phyloP scores from a whole-genome alignment of 164 flowering plant genomes.

The Vitis labrusca region DNA sequence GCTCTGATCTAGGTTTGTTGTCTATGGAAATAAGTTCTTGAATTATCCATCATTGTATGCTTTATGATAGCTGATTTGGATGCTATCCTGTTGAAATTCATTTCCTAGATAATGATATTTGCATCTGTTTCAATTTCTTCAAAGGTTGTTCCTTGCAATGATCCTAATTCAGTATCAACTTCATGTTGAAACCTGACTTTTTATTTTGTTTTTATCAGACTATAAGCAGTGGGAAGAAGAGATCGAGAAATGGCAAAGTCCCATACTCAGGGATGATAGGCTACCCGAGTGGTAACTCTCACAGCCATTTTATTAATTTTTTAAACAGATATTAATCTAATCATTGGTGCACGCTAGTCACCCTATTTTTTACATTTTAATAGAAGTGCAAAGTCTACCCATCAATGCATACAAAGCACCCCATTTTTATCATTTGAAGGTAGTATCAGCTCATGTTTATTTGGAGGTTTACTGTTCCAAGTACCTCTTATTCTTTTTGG shows the following conservation, averaged over 20 bases:
- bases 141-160: neutral
- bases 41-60: too few species aligned
- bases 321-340: neutral
- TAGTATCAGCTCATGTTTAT: too few species aligned
- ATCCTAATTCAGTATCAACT: conserved; percentile 1
- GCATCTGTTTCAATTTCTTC: neutral
- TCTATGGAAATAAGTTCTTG: too few species aligned
- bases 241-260: conserved; percentile 95
- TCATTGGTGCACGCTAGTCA: neutral
- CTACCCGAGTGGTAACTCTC: conserved; percentile 88
- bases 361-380: neutral
- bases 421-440: too few species aligned
- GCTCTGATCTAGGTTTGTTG: neutral
- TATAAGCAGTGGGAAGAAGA: conserved; percentile 98
- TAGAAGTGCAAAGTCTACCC: neutral
- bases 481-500: too few species aligned
- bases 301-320: neutral
- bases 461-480: too few species aligned
- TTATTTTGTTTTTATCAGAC: conserved; percentile 45
- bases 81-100: neutral
- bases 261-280: conserved; percentile 71
- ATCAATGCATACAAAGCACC: too few species aligned
- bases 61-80: neutral
- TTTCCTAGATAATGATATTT: neutral
- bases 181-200: neutral